These are phyloP conservation scores for Rhodomyrtus tomentosa DNA, from an alignment of 345 rosid species.

Conservation along the genomic window DNA sequence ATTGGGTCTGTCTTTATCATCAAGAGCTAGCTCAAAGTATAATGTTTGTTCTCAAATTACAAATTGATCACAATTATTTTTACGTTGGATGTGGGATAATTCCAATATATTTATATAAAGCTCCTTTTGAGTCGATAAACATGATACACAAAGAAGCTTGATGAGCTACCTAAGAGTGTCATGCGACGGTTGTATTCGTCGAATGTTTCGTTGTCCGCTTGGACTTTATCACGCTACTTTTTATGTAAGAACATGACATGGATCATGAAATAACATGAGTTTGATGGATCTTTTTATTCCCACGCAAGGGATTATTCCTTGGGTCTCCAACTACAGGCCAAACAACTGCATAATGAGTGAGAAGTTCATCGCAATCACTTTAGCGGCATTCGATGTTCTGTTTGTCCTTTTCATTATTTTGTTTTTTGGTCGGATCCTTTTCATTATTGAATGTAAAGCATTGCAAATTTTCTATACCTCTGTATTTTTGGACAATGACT, in stretches of 20 bases:
- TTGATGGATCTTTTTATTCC: neutral
- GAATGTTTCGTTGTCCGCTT: neutral
- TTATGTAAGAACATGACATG: neutral
- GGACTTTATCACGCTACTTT: neutral
- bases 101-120: too few relatives aligned
- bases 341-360: too few relatives aligned
- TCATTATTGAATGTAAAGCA: neutral
- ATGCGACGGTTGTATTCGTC: neutral
- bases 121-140: neutral
- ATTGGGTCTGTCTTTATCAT: too few relatives aligned
- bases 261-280: neutral
- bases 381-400: neutral
- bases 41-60: too few relatives aligned
- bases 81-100: too few relatives aligned
- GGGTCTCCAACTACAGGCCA: too few relatives aligned
- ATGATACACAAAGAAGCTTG: neutral
- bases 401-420: neutral
- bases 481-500: neutral
- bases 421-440: too few relatives aligned
- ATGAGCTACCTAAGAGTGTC: neutral
- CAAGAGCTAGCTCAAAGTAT: too few relatives aligned
- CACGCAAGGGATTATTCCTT: too few relatives aligned
- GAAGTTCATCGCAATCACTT: too few relatives aligned
- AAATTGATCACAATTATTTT: too few relatives aligned
- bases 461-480: neutral